phyloP scores from a whole-genome alignment of 192 early-diverging fungal genomes.

The Coemansia sp. region DNA sequence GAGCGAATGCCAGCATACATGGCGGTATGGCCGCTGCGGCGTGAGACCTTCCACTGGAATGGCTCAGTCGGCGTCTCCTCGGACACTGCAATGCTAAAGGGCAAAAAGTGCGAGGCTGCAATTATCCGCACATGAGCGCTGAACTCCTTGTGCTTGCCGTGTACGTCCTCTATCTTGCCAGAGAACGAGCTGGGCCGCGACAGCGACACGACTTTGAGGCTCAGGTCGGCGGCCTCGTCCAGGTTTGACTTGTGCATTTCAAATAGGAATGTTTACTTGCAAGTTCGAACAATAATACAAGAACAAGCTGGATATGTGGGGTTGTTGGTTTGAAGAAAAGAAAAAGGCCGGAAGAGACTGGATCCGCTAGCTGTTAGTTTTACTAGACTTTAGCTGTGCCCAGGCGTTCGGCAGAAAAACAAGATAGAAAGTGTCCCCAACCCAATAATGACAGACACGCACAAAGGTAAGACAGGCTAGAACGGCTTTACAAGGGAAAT shows the following conservation, averaged over 20 bases:
- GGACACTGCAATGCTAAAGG: conserved; percentile 40
- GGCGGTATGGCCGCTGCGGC: conserved; percentile 80
- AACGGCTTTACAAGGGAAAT: neutral
- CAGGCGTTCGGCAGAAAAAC: conserved; percentile 2
- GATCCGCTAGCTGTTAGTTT: neutral
- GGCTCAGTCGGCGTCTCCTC: conserved; percentile 42
- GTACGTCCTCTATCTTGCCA: conserved; percentile 18
- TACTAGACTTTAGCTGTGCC: neutral
- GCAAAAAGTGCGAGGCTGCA: conserved; percentile 54
- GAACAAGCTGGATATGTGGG: conserved; percentile 1
- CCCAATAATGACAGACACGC: neutral
- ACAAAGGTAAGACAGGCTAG: neutral
- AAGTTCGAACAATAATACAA: conserved; percentile 4
- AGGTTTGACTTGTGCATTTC: conserved; percentile 29
- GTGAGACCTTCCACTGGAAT: conserved; percentile 57
- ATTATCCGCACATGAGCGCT: conserved; percentile 43
- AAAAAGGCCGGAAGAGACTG: neutral
- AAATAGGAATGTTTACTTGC: neutral
- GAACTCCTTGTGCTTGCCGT: conserved; percentile 26
- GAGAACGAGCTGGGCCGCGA: conserved; percentile 40
- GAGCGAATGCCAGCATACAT: conserved; percentile 83
- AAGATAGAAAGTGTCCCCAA: neutral
- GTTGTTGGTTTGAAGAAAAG: neutral
- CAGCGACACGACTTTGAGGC: conserved; percentile 35
- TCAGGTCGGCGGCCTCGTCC: conserved; percentile 41